phyloP scores from a whole-genome alignment of 208 protist species.

The Acanthamoeba royreba region DNA sequence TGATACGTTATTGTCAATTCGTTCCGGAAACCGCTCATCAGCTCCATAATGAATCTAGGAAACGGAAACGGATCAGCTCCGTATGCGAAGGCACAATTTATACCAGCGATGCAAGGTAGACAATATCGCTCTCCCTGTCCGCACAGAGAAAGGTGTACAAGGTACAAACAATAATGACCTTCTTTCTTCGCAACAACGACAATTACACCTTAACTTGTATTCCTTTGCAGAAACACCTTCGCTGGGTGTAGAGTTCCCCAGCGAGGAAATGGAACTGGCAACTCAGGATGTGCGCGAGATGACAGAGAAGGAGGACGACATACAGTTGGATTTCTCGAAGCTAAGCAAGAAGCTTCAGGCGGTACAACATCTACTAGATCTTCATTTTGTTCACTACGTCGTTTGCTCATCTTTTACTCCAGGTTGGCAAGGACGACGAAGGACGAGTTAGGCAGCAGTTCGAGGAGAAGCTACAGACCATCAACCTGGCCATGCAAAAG shows the following conservation, averaged over 20 bases:
- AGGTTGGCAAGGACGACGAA: slow-evolving; percentile 11
- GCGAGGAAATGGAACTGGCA: neutral
- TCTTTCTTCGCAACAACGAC: neutral
- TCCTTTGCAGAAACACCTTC: neutral
- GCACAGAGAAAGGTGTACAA: neutral
- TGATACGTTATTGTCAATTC: neutral
- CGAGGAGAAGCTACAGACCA: slow-evolving; percentile 30
- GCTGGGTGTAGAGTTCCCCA: neutral
- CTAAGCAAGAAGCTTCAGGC: neutral
- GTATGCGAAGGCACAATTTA: slow-evolving; percentile 43
- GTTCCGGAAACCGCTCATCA: neutral
- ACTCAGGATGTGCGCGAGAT: neutral
- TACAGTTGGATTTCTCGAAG: slow-evolving; percentile 36
- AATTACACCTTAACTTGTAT: neutral
- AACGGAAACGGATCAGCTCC: slow-evolving; percentile 42
- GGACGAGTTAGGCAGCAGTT: neutral
- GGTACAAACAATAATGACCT: neutral
- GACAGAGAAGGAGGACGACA: slow-evolving; percentile 15
- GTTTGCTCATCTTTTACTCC: neutral
- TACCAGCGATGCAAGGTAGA: slow-evolving; percentile 42
- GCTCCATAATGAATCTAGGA: neutral
- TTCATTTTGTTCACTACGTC: neutral
- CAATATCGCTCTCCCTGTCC: slow-evolving; percentile 4
- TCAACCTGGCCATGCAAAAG: slow-evolving; percentile 61
- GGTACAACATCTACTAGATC: neutral